phyloP scores from a whole-genome alignment of 2,329 filamentous ascomycete species.

The Fusarium odoratissimum region DNA sequence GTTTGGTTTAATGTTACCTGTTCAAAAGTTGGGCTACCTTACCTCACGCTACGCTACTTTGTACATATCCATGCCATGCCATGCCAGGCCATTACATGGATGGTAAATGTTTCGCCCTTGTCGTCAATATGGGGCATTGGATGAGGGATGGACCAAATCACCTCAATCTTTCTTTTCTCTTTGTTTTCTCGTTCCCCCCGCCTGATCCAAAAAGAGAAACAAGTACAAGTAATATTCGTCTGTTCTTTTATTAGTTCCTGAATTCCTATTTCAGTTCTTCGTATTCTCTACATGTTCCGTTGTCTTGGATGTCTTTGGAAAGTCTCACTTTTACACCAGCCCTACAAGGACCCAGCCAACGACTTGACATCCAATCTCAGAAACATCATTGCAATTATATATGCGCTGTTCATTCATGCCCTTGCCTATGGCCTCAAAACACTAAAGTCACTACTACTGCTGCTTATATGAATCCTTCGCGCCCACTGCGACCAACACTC shows the following conservation, averaged over 20 bases:
- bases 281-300: not conserved
- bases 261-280: conserved; percentile 16
- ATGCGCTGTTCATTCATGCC: not conserved
- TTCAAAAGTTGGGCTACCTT: conserved; percentile 1
- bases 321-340: not conserved
- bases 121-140: conserved; percentile 35
- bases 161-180: conserved; percentile 20
- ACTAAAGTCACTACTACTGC: not conserved
- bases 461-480: conserved; percentile 5
- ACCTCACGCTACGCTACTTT: conserved; percentile 13
- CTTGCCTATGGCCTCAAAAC: conserved; percentile 1
- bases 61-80: conserved; percentile 38
- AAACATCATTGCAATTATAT: not conserved
- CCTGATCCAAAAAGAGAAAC: not conserved
- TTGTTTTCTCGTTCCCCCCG: conserved; percentile 19
- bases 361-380: not conserved
- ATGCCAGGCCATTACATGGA: conserved; percentile 35
- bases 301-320: not conserved
- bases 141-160: conserved; percentile 12
- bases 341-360: not conserved
- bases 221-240: not conserved
- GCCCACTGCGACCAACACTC: conserved; percentile 4
- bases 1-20: conserved; percentile 26
- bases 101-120: conserved; percentile 32
- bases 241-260: conserved; percentile 11